Evolutionary conservation across 192 early-diverging fungal genomes (phyloP), one percentile per base, ranked within the genome.

Genomic region (Endogone sp.): DNA sequence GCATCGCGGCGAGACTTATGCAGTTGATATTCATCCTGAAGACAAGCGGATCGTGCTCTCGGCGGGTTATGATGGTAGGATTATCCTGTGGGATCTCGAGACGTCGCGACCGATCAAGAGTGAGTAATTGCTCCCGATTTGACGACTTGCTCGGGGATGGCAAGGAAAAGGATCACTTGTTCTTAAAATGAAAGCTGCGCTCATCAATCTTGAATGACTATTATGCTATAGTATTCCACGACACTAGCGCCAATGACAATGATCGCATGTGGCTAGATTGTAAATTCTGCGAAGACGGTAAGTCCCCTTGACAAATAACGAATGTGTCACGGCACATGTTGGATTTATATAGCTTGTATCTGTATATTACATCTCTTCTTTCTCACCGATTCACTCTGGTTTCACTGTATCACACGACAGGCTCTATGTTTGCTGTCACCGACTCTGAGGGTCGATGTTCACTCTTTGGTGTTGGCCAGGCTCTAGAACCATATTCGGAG

Each of bases 21-120:
- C 89, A 1, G 71, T 93, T 9, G 89, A 90, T 63, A 79, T 86
- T 1, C 93, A 95, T 71, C 95, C 95, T 1, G 63, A 72, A 2
- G 90, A 94, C 59, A 77, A 80, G 9, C 80, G 82, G n/a, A 81
- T 92, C 2, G 75, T 94, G 2, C 74, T 97, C 23, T 90, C 91
- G 3, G 93, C 90, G 9, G 89, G 89, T 2, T 92, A 94, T 75
- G 94, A 95, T 68, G 94, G 93, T 24, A 82, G 85, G 2, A 81
- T 93, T 3, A 85, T 94, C 49, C 65, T 95, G 13, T 97, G 95
- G 95, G 88, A 96, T 71, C 82, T 92, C 20, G 70, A 62, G 2
- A 79, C 72, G 2, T 90, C 91, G 44, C 56, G 64, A 24, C 71
- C 86, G 37, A 63, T 91, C 27, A 85, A 76, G 26, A 57, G 79